These are phyloP conservation scores for Clavispora fructus DNA, from an alignment of 805 yeast species.

Conservation along the genomic window DNA sequence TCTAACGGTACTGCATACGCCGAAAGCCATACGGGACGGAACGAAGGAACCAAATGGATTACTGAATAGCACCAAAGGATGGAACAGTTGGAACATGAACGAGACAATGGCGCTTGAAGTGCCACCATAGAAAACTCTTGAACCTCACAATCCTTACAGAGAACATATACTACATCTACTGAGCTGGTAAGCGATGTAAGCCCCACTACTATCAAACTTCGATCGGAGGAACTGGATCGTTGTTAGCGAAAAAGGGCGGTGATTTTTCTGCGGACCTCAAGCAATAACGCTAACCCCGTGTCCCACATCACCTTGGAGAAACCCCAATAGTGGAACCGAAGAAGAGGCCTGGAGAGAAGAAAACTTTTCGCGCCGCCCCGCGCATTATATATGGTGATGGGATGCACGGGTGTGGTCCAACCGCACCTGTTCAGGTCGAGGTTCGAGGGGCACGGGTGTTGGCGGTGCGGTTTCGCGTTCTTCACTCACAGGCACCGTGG, in stretches of 20 bases:
- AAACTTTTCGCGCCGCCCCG: neutral
- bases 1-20: too few species aligned
- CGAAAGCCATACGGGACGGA: too few species aligned
- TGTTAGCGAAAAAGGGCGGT: constrained; percentile 19
- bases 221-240: constrained; percentile 17
- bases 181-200: constrained; percentile 8
- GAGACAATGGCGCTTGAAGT: too few species aligned
- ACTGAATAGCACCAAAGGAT: too few species aligned
- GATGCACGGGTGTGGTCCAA: neutral
- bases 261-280: constrained; percentile 13
- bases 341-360: neutral
- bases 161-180: neutral
- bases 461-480: neutral
- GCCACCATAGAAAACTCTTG: too few species aligned
- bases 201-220: constrained; percentile 21
- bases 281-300: neutral
- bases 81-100: too few species aligned
- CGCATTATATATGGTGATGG: neutral
- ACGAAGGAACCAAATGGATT: too few species aligned
- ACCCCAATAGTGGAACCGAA: constrained; percentile 10
- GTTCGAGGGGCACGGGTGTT: neutral
- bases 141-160: too few species aligned
- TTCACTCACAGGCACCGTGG: neutral
- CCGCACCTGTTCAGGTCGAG: too few species aligned
- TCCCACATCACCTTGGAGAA: constrained; percentile 13